phyloP scores from a whole-genome alignment of 352 stramenopile genomes.

The Globisporangium sylvaticum region DNA sequence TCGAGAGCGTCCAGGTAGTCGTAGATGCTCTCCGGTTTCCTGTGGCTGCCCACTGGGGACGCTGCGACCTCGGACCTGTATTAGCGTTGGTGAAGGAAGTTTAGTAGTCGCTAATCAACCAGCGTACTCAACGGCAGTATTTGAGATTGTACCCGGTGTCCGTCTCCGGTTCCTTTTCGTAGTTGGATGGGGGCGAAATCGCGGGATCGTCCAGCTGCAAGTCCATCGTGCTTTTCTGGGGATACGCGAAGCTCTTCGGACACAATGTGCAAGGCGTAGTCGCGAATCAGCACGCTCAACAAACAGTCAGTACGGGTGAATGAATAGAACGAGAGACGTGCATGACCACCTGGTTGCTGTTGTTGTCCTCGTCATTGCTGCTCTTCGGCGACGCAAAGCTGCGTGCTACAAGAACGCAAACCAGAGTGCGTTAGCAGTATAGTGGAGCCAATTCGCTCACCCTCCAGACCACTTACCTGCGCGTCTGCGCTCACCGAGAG shows the following conservation, averaged over 20 bases:
- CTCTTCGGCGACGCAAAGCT: constrained; percentile 8
- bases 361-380: constrained; percentile 22
- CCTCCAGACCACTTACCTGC: background rate
- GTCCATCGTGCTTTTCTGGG: constrained; percentile 15
- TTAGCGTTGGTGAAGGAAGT: background rate
- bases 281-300: background rate
- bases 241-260: constrained; percentile 3
- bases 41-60: constrained; percentile 21
- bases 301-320: background rate
- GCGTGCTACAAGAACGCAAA: background rate
- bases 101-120: background rate
- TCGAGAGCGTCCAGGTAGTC: constrained; percentile 78
- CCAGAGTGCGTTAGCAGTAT: background rate
- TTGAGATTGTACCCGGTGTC: constrained; percentile 18
- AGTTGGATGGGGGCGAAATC: constrained; percentile 27
- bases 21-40: constrained; percentile 44
- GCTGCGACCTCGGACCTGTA: constrained; percentile 11
- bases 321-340: constrained; percentile 1
- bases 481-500: constrained; percentile 7
- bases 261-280: background rate
- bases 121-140: background rate
- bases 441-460: background rate
- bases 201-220: constrained; percentile 49
- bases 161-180: constrained; percentile 28
- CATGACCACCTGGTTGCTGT: constrained; percentile 15